These are phyloP conservation scores for Poteriospumella lacustris DNA, from an alignment of 108 stramenopile species.

Conservation along the genomic window DNA sequence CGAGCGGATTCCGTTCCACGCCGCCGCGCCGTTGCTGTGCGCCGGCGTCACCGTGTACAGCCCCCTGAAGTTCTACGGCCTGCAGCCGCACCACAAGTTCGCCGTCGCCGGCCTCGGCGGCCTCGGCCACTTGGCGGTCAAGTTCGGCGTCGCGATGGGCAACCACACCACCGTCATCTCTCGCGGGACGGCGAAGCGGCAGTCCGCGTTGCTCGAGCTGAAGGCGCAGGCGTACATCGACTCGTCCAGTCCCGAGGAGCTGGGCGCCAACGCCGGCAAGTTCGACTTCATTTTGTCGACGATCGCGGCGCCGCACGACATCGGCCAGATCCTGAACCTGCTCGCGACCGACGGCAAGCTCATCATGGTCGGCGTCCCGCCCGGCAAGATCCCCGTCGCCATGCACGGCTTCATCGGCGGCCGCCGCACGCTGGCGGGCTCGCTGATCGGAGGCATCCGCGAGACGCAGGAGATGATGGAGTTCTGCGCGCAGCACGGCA, in stretches of 20 bases:
- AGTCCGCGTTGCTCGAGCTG: background rate
- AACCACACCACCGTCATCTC: conserved; percentile 2
- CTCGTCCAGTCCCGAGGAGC: no score
- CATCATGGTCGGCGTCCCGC: conserved; percentile 27
- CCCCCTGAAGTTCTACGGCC: conserved; percentile 50
- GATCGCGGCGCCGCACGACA: background rate
- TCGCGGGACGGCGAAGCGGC: background rate
- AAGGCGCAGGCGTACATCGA: no score
- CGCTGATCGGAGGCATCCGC: conserved; percentile 40
- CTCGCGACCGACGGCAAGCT: background rate
- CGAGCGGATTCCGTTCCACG: conserved; percentile 32
- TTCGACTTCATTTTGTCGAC: conserved; percentile 23
- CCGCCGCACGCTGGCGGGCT: background rate
- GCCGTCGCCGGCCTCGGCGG: conserved; percentile 26
- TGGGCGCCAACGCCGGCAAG: background rate
- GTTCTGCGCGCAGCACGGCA: conserved; percentile 52
- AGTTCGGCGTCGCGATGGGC: conserved; percentile 21
- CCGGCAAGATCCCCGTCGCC: no score
- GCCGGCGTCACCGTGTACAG: conserved; percentile 62
- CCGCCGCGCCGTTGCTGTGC: conserved; percentile 55
- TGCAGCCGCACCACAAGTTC: no score
- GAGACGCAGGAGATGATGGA: conserved; percentile 61
- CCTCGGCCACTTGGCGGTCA: conserved; percentile 31
- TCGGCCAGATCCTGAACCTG: no score
- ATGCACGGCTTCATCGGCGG: no score